Evolutionary conservation across 306 rosid species (phyloP), one percentile per base, ranked within the genome.

Genomic region (Prunus dulcis): DNA sequence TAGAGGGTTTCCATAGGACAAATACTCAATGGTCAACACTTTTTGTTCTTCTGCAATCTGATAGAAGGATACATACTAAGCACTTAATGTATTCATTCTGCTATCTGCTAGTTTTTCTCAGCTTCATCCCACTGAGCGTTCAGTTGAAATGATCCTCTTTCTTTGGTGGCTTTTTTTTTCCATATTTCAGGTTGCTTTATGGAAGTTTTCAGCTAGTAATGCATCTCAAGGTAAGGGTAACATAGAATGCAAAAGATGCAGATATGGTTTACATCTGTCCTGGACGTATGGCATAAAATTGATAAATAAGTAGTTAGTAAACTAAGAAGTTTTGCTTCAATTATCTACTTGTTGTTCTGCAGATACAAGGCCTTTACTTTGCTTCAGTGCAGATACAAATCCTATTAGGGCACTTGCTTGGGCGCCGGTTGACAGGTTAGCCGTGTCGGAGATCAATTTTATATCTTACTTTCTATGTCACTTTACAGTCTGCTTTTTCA

Each of bases 331-430:
- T 76, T 50, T 20, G 52, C 20, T 75, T 82, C 50, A 51, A 75
- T 75, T 66, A 30, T 76, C 73, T 66, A 53, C 30, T 28, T 72
- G 27, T 79, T 77, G 69, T 50, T 89, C 53, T 84, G 83, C 90
- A 94, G 99, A 92, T 82, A 84, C 96, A 57, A 89, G 82, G 76
- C 97, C 97, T 56, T 66, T 95, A 76, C 97, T 92, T 76, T 84
- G 91, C 85, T 95, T 95, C 64, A 74, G 92, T 66, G 99, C 88
- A 50, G 97, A 90, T 81, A 87, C 92, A 72, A 88, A 79, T 88
- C 97, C 97, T 67, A 89, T 95, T 64, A 92, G 97, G 87, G 84
- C 91, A 27, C 83, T 95, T 85, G 88, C 96, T 67, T 94, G 97
- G 96, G 95, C 98, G 63, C 98, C 97, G 7, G 76, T 65, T 86